Percentiles rank a stretch among this genome's conserved stretches.
These are phyloP conservation scores for Leccinum pachyderme DNA, from an alignment of 1,284 basidiomycete genomes.

Conservation along the genomic window DNA sequence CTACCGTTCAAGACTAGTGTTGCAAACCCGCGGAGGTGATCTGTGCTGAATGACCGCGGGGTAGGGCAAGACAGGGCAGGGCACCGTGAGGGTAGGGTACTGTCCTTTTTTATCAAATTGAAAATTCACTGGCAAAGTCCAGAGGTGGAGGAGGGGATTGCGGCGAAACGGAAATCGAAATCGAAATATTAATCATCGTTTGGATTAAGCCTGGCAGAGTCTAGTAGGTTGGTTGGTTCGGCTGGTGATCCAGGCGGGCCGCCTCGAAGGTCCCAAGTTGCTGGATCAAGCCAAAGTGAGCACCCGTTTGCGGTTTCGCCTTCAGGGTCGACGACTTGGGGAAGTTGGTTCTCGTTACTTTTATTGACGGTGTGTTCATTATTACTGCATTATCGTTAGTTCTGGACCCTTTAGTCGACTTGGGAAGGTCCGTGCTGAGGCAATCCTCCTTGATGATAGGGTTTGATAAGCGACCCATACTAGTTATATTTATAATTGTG, in stretches of 20 bases:
- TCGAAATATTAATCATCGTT: not conserved
- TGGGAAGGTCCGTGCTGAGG: not conserved
- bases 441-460: slow-evolving; percentile 1
- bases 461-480: not conserved
- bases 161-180: not conserved
- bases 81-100: not conserved
- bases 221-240: not conserved
- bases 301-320: not conserved
- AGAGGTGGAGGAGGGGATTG: not conserved
- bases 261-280: not conserved
- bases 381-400: too few relatives aligned
- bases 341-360: not conserved
- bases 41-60: not conserved
- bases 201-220: not conserved
- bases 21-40: not conserved
- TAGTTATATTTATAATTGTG: not conserved
- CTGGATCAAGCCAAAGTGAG: not conserved
- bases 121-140: not conserved
- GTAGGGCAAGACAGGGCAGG: not conserved
- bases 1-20: not conserved
- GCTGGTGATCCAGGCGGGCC: not conserved
- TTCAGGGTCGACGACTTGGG: not conserved
- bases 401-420: too few relatives aligned
- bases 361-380: not conserved
- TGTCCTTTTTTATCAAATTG: not conserved